These are phyloP conservation scores for Rubia tinctorum DNA, from an alignment of 305 asterid species.

Conservation along the genomic window DNA sequence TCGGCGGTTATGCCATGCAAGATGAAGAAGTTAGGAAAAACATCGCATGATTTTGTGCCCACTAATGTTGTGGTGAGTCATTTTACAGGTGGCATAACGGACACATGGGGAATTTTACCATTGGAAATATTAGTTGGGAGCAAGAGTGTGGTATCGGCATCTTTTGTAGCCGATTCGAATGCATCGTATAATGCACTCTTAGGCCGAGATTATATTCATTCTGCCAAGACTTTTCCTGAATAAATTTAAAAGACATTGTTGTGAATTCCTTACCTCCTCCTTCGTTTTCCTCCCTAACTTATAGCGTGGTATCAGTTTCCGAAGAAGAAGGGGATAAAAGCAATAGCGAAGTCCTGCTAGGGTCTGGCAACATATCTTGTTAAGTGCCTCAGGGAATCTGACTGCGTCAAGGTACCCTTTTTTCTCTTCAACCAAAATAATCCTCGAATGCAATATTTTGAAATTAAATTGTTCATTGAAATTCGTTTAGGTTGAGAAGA, in stretches of 20 bases:
- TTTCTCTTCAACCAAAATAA: not conserved
- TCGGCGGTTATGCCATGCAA: too few species aligned
- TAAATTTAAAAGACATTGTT: too few species aligned
- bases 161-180: not conserved
- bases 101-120: not conserved
- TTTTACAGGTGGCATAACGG: not conserved
- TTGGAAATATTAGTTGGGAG: not conserved
- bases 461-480: conserved; percentile 18
- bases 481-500: conserved; percentile 61
- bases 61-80: conserved; percentile 3
- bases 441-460: not conserved
- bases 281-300: too few species aligned
- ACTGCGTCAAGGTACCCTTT: conserved; percentile 66
- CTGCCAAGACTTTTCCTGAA: too few species aligned
- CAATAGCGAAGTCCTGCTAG: conserved; percentile 89
- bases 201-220: too few species aligned
- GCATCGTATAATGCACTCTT: not conserved
- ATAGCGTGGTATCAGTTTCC: too few species aligned
- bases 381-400: conserved; percentile 92
- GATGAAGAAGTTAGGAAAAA: too few species aligned
- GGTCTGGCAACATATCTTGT: conserved; percentile 87
- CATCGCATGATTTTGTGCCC: too few species aligned
- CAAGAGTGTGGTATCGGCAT: too few species aligned
- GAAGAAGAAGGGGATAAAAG: too few species aligned
- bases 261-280: too few species aligned